Evolutionary conservation across 208 protist species (phyloP).

Genomic region (Crithidia thermophila): DNA sequence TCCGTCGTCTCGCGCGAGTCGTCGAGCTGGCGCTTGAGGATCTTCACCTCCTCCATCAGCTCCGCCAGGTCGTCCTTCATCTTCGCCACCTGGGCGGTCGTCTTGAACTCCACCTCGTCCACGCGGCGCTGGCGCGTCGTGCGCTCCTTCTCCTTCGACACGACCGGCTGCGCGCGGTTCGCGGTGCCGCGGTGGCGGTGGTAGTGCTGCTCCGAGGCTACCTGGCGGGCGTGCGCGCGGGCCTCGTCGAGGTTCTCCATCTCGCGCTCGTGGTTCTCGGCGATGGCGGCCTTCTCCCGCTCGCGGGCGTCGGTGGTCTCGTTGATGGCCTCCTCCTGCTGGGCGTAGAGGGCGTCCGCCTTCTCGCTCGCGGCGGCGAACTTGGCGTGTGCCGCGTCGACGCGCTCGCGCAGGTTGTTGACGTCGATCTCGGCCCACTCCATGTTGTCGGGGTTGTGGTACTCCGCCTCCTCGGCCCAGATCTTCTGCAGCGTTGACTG

Average conservation of each 20-base stretch:
- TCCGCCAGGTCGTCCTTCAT: slow-evolving; percentile 62
- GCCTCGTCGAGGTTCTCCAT: slow-evolving; percentile 65
- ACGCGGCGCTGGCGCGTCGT: slow-evolving; percentile 52
- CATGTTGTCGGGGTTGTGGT: slow-evolving; percentile 51
- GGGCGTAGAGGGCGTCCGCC: slow-evolving; percentile 44
- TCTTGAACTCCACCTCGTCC: slow-evolving; percentile 48
- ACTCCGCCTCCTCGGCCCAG: slow-evolving; percentile 52
- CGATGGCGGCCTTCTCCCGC: slow-evolving; percentile 54
- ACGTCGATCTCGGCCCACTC: slow-evolving; percentile 56
- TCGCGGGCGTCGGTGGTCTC: slow-evolving; percentile 73
- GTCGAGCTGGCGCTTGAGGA: slow-evolving; percentile 67
- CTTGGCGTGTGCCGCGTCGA: slow-evolving; percentile 39
- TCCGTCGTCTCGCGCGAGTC: slow-evolving; percentile 46
- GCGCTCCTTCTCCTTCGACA: slow-evolving; percentile 42
- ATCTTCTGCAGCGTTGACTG: slow-evolving; percentile 58
- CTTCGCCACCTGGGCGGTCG: slow-evolving; percentile 43
- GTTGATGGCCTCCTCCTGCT: slow-evolving; percentile 74
- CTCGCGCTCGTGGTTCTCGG: slow-evolving; percentile 61
- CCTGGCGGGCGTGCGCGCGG: slow-evolving; percentile 50
- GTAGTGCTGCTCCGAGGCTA: slow-evolving; percentile 68
- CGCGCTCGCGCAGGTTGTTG: slow-evolving; percentile 44
- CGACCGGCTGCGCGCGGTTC: slow-evolving; percentile 28
- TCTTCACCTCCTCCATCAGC: slow-evolving; percentile 69
- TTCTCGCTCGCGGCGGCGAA: slow-evolving; percentile 33
- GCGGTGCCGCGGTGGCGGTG: slow-evolving; percentile 78